Conservation (phyloP, 805 yeast species). For the Candida chilensis region DNA sequence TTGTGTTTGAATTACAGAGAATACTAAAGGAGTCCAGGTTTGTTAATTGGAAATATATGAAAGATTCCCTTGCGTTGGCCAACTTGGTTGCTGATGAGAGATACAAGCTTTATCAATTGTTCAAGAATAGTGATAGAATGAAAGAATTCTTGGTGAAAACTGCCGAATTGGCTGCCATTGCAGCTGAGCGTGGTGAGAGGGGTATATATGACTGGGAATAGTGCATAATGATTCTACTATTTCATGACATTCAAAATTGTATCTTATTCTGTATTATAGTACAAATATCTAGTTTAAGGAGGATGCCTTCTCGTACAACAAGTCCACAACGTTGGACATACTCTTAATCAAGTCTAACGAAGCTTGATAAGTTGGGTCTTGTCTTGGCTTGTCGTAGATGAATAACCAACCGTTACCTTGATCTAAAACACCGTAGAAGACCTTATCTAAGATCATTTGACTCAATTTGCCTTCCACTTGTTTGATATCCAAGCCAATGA, state of each 20-base stretch:
- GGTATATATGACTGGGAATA: slow-evolving; percentile 34
- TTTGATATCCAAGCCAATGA: slow-evolving; percentile 78
- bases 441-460: slow-evolving; percentile 93
- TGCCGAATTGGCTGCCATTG: slow-evolving; percentile 49
- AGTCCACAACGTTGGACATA: slow-evolving; percentile 82
- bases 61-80: slow-evolving; percentile 51
- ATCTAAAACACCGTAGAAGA: slow-evolving; percentile 93
- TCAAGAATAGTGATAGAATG: slow-evolving; percentile 46
- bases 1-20: slow-evolving; percentile 59
- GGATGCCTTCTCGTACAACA: slow-evolving; percentile 89
- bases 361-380: slow-evolving; percentile 82
- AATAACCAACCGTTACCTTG: slow-evolving; percentile 98
- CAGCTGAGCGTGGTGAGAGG: slow-evolving; percentile 31
- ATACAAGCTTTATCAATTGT: slow-evolving; percentile 50
- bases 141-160: slow-evolving; percentile 41
- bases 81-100: slow-evolving; percentile 61
- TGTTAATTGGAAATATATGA: slow-evolving; percentile 31
- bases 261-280: slow-evolving; percentile 1
- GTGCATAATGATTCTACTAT: too few species aligned
- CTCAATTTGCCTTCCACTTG: slow-evolving; percentile 92
- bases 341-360: slow-evolving; percentile 81
- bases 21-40: slow-evolving; percentile 35
- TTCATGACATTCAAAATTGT: slow-evolving; percentile 1
- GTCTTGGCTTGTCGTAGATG: slow-evolving; percentile 80
- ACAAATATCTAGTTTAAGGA: slow-evolving; percentile 45